Percentiles rank a stretch among this genome's conserved stretches.
phyloP scores from a whole-genome alignment of 257 asterid genomes.

The Nemophila menziesii region DNA sequence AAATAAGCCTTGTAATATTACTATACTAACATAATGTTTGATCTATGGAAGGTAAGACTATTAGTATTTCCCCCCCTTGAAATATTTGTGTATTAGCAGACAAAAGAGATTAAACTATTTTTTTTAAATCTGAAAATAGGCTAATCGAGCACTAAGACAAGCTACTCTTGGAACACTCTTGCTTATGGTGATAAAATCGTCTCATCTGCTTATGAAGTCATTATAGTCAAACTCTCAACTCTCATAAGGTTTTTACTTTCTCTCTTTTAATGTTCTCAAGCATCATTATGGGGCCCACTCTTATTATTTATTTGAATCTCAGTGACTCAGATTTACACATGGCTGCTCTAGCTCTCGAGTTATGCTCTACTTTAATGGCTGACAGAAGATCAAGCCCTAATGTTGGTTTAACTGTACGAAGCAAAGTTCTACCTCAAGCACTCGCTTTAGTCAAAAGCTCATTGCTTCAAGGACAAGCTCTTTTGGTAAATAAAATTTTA shows the following conservation, averaged over 20 bases:
- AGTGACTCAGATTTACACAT: slow-evolving; percentile 96
- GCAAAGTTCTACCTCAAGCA: slow-evolving; percentile 94
- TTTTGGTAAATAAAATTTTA: slow-evolving; percentile 96
- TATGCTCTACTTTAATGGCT: slow-evolving; percentile 90
- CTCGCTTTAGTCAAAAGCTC: slow-evolving; percentile 74
- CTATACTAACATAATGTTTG: background rate
- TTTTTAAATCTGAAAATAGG: slow-evolving; percentile 42
- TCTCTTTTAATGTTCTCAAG: too few relatives aligned
- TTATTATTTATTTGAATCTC: slow-evolving; percentile 17
- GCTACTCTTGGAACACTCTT: slow-evolving; percentile 88
- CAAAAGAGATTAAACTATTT: slow-evolving; percentile 7
- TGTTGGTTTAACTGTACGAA: slow-evolving; percentile 84
- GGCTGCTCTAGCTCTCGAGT: slow-evolving; percentile 93
- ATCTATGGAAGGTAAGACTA: slow-evolving; percentile 30
- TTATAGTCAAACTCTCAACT: slow-evolving; percentile 84
- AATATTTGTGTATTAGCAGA: background rate
- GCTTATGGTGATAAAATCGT: slow-evolving; percentile 92
- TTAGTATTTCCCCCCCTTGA: background rate
- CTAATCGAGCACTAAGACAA: slow-evolving; percentile 91
- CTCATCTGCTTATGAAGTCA: slow-evolving; percentile 85
- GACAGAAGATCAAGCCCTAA: slow-evolving; percentile 87
- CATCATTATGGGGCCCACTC: too few relatives aligned
- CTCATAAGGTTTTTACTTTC: slow-evolving; percentile 64
- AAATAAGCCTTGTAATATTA: too few relatives aligned
- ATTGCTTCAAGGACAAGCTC: slow-evolving; percentile 98